Percentiles rank a stretch among this genome's conserved stretches.
Evolutionary conservation across 2,329 filamentous ascomycete genomes (phyloP).

Genomic region (Neurospora sp.): DNA sequence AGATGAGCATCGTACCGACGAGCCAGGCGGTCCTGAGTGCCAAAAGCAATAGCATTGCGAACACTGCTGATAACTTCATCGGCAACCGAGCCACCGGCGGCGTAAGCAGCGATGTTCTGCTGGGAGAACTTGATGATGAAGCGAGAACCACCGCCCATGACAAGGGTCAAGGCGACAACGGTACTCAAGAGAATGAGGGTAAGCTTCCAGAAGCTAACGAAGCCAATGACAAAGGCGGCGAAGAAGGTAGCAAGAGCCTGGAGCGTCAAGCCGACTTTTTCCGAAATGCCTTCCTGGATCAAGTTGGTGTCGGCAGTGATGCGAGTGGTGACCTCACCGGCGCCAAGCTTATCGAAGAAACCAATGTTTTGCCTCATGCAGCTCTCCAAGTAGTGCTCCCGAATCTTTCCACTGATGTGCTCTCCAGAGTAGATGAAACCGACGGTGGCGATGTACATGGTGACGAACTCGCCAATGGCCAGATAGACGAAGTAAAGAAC

Average conservation of each 20-base stretch:
- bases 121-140: constrained; percentile 79
- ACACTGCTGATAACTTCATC: constrained; percentile 94
- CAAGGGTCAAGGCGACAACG: constrained; percentile 66
- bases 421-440: constrained; percentile 86
- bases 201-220: constrained; percentile 86
- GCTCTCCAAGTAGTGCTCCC: constrained; percentile 73
- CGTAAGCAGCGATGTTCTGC: constrained; percentile 67
- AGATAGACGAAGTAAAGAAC: constrained; percentile 83
- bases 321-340: constrained; percentile 86
- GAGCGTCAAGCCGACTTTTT: constrained; percentile 74
- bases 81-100: constrained; percentile 74
- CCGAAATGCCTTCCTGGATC: constrained; percentile 86
- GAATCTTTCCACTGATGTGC: constrained; percentile 68
- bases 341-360: constrained; percentile 86
- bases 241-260: constrained; percentile 74
- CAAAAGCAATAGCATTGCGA: constrained; percentile 85
- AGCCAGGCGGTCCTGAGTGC: constrained; percentile 86
- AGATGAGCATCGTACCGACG: constrained; percentile 75
- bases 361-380: constrained; percentile 84
- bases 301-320: constrained; percentile 92
- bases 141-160: constrained; percentile 63
- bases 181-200: constrained; percentile 79
- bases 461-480: constrained; percentile 69
- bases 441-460: constrained; percentile 70
- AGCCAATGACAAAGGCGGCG: constrained; percentile 82